A percentile compares a stretch with the other conserved stretches of the same genome.
Conservation (phyloP, 2,329 filamentous ascomycete species). For the Paracoccidioides brasiliensis region DNA sequence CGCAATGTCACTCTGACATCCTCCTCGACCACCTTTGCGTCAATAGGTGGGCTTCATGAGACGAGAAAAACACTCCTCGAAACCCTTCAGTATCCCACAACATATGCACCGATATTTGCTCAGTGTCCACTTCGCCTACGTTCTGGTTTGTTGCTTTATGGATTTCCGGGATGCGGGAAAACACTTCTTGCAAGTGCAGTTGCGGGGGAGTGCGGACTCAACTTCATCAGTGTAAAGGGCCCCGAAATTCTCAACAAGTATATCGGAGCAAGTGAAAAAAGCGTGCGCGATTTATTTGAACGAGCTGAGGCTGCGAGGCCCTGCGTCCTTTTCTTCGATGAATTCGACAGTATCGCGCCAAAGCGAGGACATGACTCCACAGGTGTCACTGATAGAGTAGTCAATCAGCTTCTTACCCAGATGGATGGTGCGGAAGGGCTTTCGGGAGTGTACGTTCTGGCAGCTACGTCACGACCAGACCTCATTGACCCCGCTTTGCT, state of each 20-base stretch:
- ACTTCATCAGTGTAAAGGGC: conserved; percentile 97
- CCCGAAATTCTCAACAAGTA: conserved; percentile 99
- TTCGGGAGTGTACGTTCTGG: conserved; percentile 88
- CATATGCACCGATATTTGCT: conserved; percentile 94
- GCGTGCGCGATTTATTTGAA: conserved; percentile 87
- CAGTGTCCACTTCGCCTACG: conserved; percentile 90
- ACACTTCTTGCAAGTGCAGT: conserved; percentile 90
- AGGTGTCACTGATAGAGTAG: conserved; percentile 94
- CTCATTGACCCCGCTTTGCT: conserved; percentile 89
- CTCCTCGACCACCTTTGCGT: conserved; percentile 81
- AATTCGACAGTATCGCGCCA: conserved; percentile 95
- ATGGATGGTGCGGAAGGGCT: conserved; percentile 98
- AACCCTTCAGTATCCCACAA: conserved; percentile 91
- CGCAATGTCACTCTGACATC: conserved; percentile 89
- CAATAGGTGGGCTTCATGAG: conserved; percentile 75
- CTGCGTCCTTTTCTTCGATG: conserved; percentile 95
- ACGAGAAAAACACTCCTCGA: conserved; percentile 88
- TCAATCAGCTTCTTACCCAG: conserved; percentile 94
- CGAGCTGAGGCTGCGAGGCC: conserved; percentile 74
- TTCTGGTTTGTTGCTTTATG: conserved; percentile 84
- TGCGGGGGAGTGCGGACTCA: conserved; percentile 93
- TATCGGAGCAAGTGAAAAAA: conserved; percentile 94
- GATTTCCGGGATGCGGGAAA: conserved; percentile 92
- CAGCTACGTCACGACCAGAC: conserved; percentile 85
- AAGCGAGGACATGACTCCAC: conserved; percentile 96